These are phyloP conservation scores for Pseudogymnoascus sp. DNA, from an alignment of 2,329 filamentous ascomycete genomes.

Conservation along the genomic window DNA sequence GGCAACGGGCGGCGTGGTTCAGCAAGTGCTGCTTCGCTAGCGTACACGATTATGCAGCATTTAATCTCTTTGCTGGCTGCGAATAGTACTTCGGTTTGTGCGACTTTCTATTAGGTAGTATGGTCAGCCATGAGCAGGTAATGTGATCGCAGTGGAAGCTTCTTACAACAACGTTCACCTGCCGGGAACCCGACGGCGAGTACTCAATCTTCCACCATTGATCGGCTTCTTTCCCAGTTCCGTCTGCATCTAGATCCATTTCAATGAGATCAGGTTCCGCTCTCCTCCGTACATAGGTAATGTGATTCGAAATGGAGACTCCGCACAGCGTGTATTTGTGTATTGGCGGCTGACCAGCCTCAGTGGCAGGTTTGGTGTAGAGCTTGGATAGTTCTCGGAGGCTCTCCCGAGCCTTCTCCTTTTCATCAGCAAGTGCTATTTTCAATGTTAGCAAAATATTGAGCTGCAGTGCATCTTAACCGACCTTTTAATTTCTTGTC, in stretches of 20 bases:
- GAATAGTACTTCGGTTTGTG: slow-evolving; percentile 38
- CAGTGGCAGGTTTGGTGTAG: slow-evolving; percentile 27
- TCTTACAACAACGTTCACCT: slow-evolving; percentile 44
- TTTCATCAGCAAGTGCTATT: slow-evolving; percentile 25
- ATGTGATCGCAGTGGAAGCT: neutral
- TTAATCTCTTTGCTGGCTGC: slow-evolving; percentile 43
- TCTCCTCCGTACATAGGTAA: slow-evolving; percentile 45
- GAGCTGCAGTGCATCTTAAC: neutral
- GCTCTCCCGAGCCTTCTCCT: slow-evolving; percentile 23
- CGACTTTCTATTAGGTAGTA: slow-evolving; percentile 37
- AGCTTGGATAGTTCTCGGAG: slow-evolving; percentile 35
- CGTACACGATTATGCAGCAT: slow-evolving; percentile 45
- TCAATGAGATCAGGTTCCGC: slow-evolving; percentile 37
- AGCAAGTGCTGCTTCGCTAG: slow-evolving; percentile 42
- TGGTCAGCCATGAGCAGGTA: neutral
- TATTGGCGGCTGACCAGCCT: slow-evolving; percentile 20
- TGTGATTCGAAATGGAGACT: slow-evolving; percentile 39
- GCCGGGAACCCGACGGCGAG: slow-evolving; percentile 31
- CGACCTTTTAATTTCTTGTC: slow-evolving; percentile 28
- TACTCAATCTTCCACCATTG: slow-evolving; percentile 53
- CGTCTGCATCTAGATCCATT: slow-evolving; percentile 29
- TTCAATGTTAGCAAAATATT: slow-evolving; percentile 16
- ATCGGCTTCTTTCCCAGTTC: slow-evolving; percentile 28
- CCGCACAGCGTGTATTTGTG: slow-evolving; percentile 44
- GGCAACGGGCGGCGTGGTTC: slow-evolving; percentile 33